Evolutionary conservation across 441 rosid species (phyloP).

Genomic region (Cnidoscolus chayamansa): DNA sequence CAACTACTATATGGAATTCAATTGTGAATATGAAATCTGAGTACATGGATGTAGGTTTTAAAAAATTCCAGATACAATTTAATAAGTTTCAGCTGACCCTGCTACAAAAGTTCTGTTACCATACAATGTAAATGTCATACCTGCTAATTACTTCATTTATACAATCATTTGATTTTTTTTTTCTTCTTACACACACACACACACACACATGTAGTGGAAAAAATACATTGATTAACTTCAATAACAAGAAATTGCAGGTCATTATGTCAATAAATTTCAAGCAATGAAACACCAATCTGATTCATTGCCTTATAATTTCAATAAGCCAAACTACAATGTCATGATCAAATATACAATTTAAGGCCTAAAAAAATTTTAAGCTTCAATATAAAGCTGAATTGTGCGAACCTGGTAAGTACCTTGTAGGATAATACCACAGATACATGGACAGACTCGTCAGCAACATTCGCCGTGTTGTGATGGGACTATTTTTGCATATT

Average conservation of each 20-base stretch:
- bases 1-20: not conserved
- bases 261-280: not conserved
- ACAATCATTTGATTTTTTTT: not conserved
- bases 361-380: conserved; percentile 3
- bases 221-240: not conserved
- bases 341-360: not conserved
- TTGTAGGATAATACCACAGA: conserved; percentile 62
- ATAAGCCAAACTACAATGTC: not conserved
- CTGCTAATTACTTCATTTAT: not conserved
- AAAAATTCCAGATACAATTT: not conserved
- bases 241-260: not conserved
- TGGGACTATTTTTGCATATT: conserved; percentile 34
- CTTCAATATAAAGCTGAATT: conserved; percentile 37
- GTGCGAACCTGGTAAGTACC: conserved; percentile 95
- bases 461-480: conserved; percentile 47
- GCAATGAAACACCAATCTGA: not conserved
- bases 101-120: not conserved
- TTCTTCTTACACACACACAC: too few relatives aligned
- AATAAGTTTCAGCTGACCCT: not conserved
- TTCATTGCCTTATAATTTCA: not conserved
- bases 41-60: not conserved
- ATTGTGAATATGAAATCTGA: not conserved
- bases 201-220: too few relatives aligned
- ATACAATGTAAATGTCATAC: not conserved
- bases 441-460: conserved; percentile 56